Conservation (phyloP, 495 filamentous ascomycete genomes). For the Lepidopterella palustris region DNA sequence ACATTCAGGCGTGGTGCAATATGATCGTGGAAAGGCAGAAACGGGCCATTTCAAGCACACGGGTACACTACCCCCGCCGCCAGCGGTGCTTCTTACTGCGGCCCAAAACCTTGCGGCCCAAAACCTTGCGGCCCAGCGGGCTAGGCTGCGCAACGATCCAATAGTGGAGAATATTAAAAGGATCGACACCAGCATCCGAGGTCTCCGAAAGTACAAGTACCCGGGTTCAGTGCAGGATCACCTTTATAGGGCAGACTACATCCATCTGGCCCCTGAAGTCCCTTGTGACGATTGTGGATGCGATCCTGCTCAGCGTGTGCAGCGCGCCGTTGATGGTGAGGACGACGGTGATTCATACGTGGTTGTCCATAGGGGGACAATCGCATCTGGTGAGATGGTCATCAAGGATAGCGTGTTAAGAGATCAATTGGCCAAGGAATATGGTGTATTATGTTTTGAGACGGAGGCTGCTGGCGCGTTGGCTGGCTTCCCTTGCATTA, state of each 20-base stretch:
- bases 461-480: conserved; percentile 21
- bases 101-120: neutral
- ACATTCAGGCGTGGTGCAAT: conserved; percentile 35
- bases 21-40: conserved; percentile 21
- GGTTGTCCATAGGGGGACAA: neutral
- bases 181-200: neutral
- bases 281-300: neutral
- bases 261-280: neutral
- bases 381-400: neutral
- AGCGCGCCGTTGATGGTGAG: neutral
- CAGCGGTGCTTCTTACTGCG: neutral
- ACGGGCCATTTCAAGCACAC: neutral
- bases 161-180: neutral
- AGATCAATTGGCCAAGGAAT: neutral
- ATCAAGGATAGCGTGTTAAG: neutral
- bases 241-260: neutral
- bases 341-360: neutral
- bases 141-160: too few species aligned
- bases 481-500: conserved; percentile 29
- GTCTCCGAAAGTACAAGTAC: neutral
- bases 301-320: neutral
- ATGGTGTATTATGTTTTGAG: neutral
- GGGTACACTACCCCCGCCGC: neutral
- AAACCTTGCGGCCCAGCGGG: too few species aligned
- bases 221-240: neutral